Evolutionary conservation across 1,139 yeast genomes (phyloP), one percentile per base, ranked within the genome.

Genomic region (Hanseniaspora uvarum): DNA sequence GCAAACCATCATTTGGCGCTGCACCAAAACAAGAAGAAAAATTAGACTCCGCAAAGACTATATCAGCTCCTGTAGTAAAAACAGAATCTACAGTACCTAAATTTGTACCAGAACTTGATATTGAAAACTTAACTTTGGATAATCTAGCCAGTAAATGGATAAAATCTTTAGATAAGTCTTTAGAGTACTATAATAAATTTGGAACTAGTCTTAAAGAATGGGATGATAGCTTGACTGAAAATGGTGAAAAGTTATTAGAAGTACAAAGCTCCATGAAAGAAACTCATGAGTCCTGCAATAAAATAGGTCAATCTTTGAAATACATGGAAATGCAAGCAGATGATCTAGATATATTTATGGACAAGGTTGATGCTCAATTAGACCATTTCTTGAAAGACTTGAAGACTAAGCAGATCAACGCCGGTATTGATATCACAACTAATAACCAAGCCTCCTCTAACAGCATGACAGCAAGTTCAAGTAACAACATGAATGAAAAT

Each of bases 91-190:
- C 43, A 28, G 36, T 45, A 16, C 53, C 50, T 16, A 54, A 51
- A 14, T 38, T 79, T 59, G 82, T 87, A 16, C 75, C 79, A 52
- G 85, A 88, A 28, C 79, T 87, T 3, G 83, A 95, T 10, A 76
- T 94, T 51, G 88, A 86, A 62, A 92, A 92, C 70, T 87, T 87
- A 65, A 87, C 96, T 1, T 73, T 94, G 65, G 98, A 92, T 63
- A 98, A 92, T 65, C 76, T 92, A 59, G 85, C 94, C 52, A 79
- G 88, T 33, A 88, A 85, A 68, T 94, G 98, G 99, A 85, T 96
- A 1, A 79, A 80, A 56, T 95, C 94, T 61, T 71, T 92, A 57
- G 75, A 89, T 4, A 75, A 78, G 23, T 81, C 94, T 0, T 78
- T 92, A 1, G 74, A 75, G 30, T 81, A 86, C 37, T 92, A 89